Base-by-base conservation (phyloP, 257 asterid species). In the Solanum corneliomulleri region DNA sequence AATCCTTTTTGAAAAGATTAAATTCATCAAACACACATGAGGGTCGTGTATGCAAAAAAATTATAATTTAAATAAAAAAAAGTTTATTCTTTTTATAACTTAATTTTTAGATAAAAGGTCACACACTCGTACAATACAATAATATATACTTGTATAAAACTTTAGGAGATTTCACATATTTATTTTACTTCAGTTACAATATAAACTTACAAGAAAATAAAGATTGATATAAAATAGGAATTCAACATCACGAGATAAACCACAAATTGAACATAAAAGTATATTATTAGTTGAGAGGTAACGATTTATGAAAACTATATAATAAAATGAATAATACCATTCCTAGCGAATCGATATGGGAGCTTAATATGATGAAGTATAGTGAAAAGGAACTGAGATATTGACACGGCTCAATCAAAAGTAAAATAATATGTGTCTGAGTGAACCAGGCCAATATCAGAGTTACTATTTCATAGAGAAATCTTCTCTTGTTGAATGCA, bases 361-460 rank as follows among this genome's bases (percentile, higher is more conserved):
- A 70, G 9, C n/a, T 16, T 8, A 70, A 16, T 14, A 31, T n/a
- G 49, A 41, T 60, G 60, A 27, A 77, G 15, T n/a, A 52, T 25
- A 76, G 89, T 87, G 92, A 92, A 92, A 88, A 56, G 56, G 91
- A 89, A 88, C 88, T 87, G 42, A 66, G 92, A 92, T 90, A 92
- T 90, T 92, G 94, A 89, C 92, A 86, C 93, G 93, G 94, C 94
- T 92, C 94, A 92, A 90, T 92, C 93, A 90, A 88, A 88, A 85
- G 12, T 71, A 68, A 64, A 71, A 15, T 37, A n/a, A 27, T 60
- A 18, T 39, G 39, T 58, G 37, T 91, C 92, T 91, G 93, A 90
- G 90, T 91, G 93, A 91, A 49, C 93, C 91, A 87, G 91, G 90
- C 90, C 93, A 91, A 91, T 91, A 91, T 86, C 93, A 68, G 9